Evolutionary conservation across 345 rosid genomes (phyloP).

Genomic region (Moricandia arvensis): DNA sequence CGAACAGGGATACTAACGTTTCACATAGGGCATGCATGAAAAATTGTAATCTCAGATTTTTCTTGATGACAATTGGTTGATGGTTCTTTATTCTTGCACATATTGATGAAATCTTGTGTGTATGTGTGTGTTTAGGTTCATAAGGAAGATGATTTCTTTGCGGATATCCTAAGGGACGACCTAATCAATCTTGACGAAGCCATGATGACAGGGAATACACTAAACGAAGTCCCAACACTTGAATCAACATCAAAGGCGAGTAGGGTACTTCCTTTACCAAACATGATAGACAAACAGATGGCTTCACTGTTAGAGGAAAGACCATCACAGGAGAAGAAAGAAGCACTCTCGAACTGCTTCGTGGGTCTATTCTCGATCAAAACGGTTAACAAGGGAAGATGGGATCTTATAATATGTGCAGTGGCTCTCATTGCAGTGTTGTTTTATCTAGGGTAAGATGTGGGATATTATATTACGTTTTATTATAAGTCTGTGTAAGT

Average conservation of each 20-base stretch:
- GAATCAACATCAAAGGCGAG: constrained; percentile 26
- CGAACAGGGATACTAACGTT: neutral
- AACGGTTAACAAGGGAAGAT: constrained; percentile 22
- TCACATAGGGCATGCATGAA: neutral
- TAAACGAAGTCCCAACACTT: constrained; percentile 24
- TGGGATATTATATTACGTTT: neutral
- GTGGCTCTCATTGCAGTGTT: constrained; percentile 10
- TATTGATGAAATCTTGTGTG: constrained; percentile 22
- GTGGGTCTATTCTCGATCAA: constrained; percentile 31
- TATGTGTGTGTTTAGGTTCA: constrained; percentile 31
- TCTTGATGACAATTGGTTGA: neutral
- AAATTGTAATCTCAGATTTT: no score
- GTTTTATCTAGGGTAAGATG: neutral
- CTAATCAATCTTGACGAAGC: constrained; percentile 63
- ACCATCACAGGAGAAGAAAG: constrained; percentile 12
- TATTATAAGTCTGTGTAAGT: neutral
- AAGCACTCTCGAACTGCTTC: constrained; percentile 24
- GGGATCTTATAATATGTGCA: constrained; percentile 15
- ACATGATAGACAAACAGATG: constrained; percentile 29
- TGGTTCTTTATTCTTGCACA: neutral
- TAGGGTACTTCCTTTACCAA: constrained; percentile 35
- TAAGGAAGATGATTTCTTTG: constrained; percentile 51
- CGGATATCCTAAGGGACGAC: constrained; percentile 77
- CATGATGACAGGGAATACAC: neutral
- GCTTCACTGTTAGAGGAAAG: constrained; percentile 5